Evolutionary conservation across 2,329 filamentous ascomycete species (phyloP), one percentile per base, ranked within the genome.

Genomic region (Orbilia quercus): DNA sequence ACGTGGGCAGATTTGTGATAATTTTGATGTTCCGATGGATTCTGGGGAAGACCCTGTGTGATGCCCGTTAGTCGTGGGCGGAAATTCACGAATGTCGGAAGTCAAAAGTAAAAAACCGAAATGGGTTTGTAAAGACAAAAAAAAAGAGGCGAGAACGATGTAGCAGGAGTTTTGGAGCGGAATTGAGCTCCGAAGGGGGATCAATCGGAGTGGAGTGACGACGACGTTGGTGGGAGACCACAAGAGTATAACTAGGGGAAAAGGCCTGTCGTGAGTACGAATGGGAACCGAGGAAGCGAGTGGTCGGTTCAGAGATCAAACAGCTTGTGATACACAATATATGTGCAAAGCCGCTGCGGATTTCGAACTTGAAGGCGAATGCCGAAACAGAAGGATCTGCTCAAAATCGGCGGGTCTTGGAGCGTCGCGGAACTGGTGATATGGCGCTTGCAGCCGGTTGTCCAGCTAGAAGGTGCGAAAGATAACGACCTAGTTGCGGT

Each of bases 201-300:
- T 66, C 59, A 66, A 73, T 62, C 54, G 60, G 69, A 53, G 58
- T 62, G 69, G 65, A n/a, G n/a, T n/a, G n/a, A n/a, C n/a, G n/a
- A n/a, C 69, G 45, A 66, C 50, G 28, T 73, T 73, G 47, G 69
- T 73, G 60, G n/a, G n/a, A 73, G 69, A 73, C 69, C 69, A 73
- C 69, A 73, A 60, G 60, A 66, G 69, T 73, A 73, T 53, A 42
- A 73, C 69, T 65, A 59, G 45, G 53, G n/a, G 38, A 28, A 54
- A 38, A 31, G 36, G 48, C 45, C 34, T 20, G 60, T 55, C 55
- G 53, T 59, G 38, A 55, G 38, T 62, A 54, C 18, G 25, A 48
- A 42, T 36, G 31, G 23, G 69, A 73, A 66, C 69, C 69, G 69
- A 73, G 69, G 69, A 66, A 73, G 60, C 69, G 60, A 73, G 48